phyloP scores from a whole-genome alignment of 345 rosid species.

The Linum lewisii region DNA sequence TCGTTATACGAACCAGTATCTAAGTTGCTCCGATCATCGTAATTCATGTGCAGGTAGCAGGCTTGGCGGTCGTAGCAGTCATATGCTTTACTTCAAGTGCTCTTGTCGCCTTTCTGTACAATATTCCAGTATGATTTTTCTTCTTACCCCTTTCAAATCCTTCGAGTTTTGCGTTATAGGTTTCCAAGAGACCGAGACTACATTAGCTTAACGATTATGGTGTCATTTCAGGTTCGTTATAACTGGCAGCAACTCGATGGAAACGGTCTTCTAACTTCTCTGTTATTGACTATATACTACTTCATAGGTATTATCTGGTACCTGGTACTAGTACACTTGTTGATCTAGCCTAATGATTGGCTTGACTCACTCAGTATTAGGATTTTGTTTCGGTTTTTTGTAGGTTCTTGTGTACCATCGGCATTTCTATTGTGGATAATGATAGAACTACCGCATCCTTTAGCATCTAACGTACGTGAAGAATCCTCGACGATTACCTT shows the following conservation, averaged over 20 bases:
- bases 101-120: slow-evolving; percentile 36
- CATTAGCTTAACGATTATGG: slow-evolving; percentile 6
- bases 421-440: slow-evolving; percentile 52
- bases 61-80: slow-evolving; percentile 48
- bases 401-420: slow-evolving; percentile 60
- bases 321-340: no score
- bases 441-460: slow-evolving; percentile 43
- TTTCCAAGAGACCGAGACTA: slow-evolving; percentile 6
- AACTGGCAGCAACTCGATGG: slow-evolving; percentile 26
- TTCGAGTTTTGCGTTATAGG: no score
- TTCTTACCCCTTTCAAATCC: background rate
- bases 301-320: slow-evolving; percentile 66
- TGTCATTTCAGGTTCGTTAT: slow-evolving; percentile 40
- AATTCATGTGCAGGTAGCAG: slow-evolving; percentile 39
- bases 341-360: background rate
- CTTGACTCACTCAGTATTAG: background rate
- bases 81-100: slow-evolving; percentile 49
- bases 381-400: background rate
- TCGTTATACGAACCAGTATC: background rate
- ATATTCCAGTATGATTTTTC: slow-evolving; percentile 36
- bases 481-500: slow-evolving; percentile 35
- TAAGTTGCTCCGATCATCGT: background rate
- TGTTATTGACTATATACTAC: slow-evolving; percentile 39
- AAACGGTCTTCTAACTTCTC: slow-evolving; percentile 23
- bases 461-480: slow-evolving; percentile 17